Conservation (phyloP, 805 yeast genomes). For the Ogataea neopini region DNA sequence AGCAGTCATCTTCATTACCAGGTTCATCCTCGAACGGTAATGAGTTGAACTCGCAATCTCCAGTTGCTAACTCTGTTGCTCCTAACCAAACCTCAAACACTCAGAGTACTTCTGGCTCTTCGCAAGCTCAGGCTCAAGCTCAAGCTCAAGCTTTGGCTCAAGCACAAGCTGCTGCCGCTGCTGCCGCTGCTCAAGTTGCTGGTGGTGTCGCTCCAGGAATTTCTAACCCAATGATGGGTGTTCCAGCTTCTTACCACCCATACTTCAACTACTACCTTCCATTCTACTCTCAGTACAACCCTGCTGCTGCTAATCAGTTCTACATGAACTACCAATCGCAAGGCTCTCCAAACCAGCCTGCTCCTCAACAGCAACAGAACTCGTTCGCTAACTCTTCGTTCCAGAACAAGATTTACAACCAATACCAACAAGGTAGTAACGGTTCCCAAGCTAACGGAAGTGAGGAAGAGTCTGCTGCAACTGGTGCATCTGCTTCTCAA, state of each 20-base stretch:
- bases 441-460: conserved; percentile 16
- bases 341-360: conserved; percentile 25
- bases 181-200: conserved; percentile 21
- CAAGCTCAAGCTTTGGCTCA: conserved; percentile 20
- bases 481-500: conserved; percentile 17
- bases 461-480: conserved; percentile 16
- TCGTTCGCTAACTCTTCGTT: conserved; percentile 24
- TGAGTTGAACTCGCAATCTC: conserved; percentile 23
- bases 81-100: conserved; percentile 16
- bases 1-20: conserved; percentile 18
- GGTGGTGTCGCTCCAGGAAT: conserved; percentile 25
- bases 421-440: conserved; percentile 24
- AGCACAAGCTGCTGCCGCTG: conserved; percentile 21
- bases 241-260: conserved; percentile 34
- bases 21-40: conserved; percentile 16
- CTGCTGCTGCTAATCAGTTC: conserved; percentile 31
- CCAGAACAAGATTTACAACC: conserved; percentile 32
- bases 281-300: conserved; percentile 31
- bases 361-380: conserved; percentile 25
- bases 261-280: conserved; percentile 36
- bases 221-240: conserved; percentile 33
- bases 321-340: conserved; percentile 30
- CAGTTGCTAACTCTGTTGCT: conserved; percentile 21
- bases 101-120: conserved; percentile 14
- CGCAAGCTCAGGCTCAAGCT: conserved; percentile 14